A percentile compares a stretch with the other conserved stretches of the same genome.
Conservation (phyloP, 2,329 filamentous ascomycete species). For the Arachnomyces sp. region DNA sequence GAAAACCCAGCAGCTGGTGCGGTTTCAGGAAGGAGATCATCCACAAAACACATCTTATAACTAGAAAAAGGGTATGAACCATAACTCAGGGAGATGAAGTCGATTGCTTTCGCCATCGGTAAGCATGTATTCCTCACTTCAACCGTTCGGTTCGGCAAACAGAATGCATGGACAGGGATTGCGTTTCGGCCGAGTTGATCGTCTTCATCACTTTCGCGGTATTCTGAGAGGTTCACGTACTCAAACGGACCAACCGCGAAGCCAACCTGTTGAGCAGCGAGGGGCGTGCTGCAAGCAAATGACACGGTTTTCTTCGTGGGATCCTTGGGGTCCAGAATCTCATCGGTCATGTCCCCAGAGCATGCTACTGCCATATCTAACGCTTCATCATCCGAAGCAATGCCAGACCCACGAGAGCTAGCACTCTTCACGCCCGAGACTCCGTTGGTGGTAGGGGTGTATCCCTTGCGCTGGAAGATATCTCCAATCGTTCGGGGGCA, state of each 20-base stretch:
- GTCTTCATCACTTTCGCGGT: slow-evolving; percentile 82
- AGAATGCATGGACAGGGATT: slow-evolving; percentile 83
- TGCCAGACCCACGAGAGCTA: slow-evolving; percentile 26
- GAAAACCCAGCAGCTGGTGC: slow-evolving; percentile 73
- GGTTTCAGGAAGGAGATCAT: slow-evolving; percentile 71
- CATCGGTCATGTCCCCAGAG: slow-evolving; percentile 80
- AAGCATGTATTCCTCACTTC: slow-evolving; percentile 82
- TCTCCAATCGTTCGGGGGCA: slow-evolving; percentile 82
- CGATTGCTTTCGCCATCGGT: slow-evolving; percentile 75
- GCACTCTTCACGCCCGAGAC: slow-evolving; percentile 22
- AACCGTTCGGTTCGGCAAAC: slow-evolving; percentile 70
- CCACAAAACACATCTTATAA: slow-evolving; percentile 90
- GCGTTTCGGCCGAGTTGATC: slow-evolving; percentile 83
- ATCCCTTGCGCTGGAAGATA: slow-evolving; percentile 40
- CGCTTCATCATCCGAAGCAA: slow-evolving; percentile 70
- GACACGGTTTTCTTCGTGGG: slow-evolving; percentile 78
- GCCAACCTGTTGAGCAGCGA: slow-evolving; percentile 81
- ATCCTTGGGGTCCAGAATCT: slow-evolving; percentile 67
- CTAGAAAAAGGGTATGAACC: slow-evolving; percentile 85
- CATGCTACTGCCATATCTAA: slow-evolving; percentile 85
- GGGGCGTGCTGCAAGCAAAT: slow-evolving; percentile 66
- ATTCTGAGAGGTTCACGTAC: slow-evolving; percentile 80
- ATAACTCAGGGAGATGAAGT: slow-evolving; percentile 81
- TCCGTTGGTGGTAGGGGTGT: slow-evolving; percentile 12
- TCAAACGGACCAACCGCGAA: slow-evolving; percentile 95